Evolutionary conservation across 73 alveolate species (phyloP).

Genomic region (Loxodes magnus): DNA sequence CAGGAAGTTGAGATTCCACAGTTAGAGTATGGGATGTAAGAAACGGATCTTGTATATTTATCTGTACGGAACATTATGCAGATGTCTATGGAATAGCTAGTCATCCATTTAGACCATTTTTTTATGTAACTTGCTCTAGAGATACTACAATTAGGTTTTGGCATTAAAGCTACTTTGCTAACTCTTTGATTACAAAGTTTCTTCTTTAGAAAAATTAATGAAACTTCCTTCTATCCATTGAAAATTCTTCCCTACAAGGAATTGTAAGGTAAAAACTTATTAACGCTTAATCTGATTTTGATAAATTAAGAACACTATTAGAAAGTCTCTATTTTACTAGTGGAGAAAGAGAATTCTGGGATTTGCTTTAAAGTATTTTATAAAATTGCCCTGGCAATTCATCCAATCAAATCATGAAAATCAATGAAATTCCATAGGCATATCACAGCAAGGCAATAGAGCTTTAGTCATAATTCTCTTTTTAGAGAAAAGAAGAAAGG

Average conservation of each 20-base stretch:
- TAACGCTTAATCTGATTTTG: too few relatives aligned
- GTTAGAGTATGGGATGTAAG: conserved; percentile 65
- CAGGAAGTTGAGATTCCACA: conserved; percentile 74
- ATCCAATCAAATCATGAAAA: conserved; percentile 23
- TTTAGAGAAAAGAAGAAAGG: conserved; percentile 51
- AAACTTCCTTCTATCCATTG: too few relatives aligned
- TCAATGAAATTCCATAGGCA: conserved; percentile 17
- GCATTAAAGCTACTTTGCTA: conserved; percentile 24
- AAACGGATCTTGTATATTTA: conserved; percentile 32
- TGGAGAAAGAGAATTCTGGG: conserved; percentile 37
- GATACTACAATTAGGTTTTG: conserved; percentile 58
- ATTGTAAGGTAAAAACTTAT: too few relatives aligned
- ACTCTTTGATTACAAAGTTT: conserved; percentile 8
- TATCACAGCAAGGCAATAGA: conserved; percentile 30
- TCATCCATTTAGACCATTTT: conserved; percentile 51
- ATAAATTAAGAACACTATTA: too few relatives aligned
- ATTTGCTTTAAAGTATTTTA: conserved; percentile 17
- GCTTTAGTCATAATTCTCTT: conserved; percentile 10
- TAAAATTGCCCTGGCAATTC: conserved; percentile 17
- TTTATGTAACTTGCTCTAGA: conserved; percentile 58
- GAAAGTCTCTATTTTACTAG: conserved; percentile 16
- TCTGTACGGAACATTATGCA: conserved; percentile 49
- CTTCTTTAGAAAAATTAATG: too few relatives aligned
- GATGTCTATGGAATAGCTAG: conserved; percentile 71
- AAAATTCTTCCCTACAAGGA: too few relatives aligned